Conservation (phyloP, 129 eudicot genomes). For the Pulicaria dysenterica region DNA sequence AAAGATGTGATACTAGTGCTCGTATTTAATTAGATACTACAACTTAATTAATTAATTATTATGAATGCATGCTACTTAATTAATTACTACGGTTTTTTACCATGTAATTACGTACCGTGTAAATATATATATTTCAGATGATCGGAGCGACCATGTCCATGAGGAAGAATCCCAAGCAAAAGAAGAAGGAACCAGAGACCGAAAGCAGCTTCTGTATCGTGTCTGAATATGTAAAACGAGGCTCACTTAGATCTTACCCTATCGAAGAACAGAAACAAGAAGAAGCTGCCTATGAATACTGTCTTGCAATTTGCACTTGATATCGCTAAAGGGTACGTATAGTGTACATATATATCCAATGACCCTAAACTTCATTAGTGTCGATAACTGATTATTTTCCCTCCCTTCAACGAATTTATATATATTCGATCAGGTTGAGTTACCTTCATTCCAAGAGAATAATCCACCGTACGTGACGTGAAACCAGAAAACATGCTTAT, state of each 20-base stretch:
- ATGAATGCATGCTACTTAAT: too few relatives aligned
- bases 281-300: conserved; percentile 31
- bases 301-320: conserved; percentile 40
- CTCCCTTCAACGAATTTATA: too few relatives aligned
- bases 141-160: conserved; percentile 34
- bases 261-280: conserved; percentile 21
- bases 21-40: too few relatives aligned
- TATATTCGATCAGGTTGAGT: conserved; percentile 35
- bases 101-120: too few relatives aligned
- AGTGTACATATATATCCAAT: neutral
- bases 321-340: conserved; percentile 47
- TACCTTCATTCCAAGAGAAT: conserved; percentile 48
- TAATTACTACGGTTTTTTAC: too few relatives aligned
- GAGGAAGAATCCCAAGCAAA: neutral
- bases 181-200: conserved; percentile 21
- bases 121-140: conserved; percentile 3
- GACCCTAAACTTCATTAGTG: too few relatives aligned
- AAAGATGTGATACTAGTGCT: too few relatives aligned
- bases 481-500: conserved; percentile 52
- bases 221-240: conserved; percentile 39
- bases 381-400: too few relatives aligned
- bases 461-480: conserved; percentile 55
- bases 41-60: too few relatives aligned
- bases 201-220: conserved; percentile 38
- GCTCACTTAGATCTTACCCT: conserved; percentile 42